Base-by-base conservation (phyloP, 768 basidiomycete species). In the Amanita fuliginea region DNA sequence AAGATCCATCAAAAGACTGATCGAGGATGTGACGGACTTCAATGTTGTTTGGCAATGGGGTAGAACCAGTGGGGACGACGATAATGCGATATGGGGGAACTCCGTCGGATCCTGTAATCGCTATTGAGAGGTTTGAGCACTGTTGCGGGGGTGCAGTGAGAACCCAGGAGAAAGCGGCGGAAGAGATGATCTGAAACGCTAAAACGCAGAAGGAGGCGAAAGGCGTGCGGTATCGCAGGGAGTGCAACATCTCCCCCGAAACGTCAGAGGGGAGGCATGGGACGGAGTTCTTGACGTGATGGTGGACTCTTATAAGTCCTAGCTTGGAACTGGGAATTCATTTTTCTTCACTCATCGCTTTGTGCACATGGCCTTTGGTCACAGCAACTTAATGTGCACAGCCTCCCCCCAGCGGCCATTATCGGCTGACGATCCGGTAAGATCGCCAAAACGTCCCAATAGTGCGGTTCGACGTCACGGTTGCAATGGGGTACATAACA, bases 41-140 rank as follows among this genome's bases (percentile, higher is more conserved):
- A 26, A 74, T 64, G 52, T 73, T 78, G 53, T 79, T 78, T 4
- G 73, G 46, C 11, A 86, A 68, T 3, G 86, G 76, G 0, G 75
- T 69, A 2, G 81, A 67, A 3, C 86, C 86, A 57, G 70, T 74
- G 1, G 87, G 87, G 32, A 88, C 66, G 45, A 89, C 64, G 18
- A 87, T 67, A 46, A 81, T 66, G 32, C 67, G 70, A 63, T 83
- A 90, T 0, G 87, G 87, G 0, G 86, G 80, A 36, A 63, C 56
- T 46, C 84, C 85, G 26, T 71, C 73, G 19, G 56, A 54, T 41
- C 84, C 84, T 14, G 68, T 63, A 42, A 86, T 67, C 11, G 67
- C 49, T 19, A 89, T 63, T 32, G 77, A 73, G 34, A 88, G 71
- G 55, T 79, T 76, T 40, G 68, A 61, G 62, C 87, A 90, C 66